Conservation (phyloP, 1,284 basidiomycete species). For the Malassezia pachydermatis region DNA sequence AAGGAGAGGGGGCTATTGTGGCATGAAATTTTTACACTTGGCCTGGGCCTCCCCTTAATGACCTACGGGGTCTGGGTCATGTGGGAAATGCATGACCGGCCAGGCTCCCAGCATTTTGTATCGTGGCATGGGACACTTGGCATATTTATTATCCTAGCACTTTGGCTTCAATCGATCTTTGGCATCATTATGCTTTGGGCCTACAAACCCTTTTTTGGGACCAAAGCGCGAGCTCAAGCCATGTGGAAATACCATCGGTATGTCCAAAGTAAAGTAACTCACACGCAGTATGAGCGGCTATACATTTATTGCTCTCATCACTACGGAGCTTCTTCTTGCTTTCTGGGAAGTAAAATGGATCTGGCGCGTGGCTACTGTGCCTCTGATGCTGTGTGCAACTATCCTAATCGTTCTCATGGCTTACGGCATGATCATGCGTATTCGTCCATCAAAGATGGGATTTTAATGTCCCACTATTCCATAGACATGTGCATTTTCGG, state of each 20-base stretch:
- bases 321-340: slow-evolving; percentile 4
- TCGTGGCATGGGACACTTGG: slow-evolving; percentile 13
- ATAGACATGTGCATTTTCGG: no score
- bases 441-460: slow-evolving; percentile 1
- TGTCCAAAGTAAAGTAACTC: neutral
- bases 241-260: slow-evolving; percentile 17
- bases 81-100: slow-evolving; percentile 7
- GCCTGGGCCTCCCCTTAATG: neutral
- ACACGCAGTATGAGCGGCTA: slow-evolving; percentile 11
- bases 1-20: neutral
- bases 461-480: neutral
- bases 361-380: neutral
- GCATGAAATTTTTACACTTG: slow-evolving; percentile 5
- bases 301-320: neutral
- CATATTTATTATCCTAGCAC: neutral
- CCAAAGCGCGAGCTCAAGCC: slow-evolving; percentile 3
- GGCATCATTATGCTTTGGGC: slow-evolving; percentile 1
- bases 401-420: neutral
- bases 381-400: neutral
- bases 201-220: neutral
- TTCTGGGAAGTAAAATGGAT: slow-evolving; percentile 14
- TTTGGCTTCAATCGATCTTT: slow-evolving; percentile 11
- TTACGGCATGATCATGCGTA: slow-evolving; percentile 1
- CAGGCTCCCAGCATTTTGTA: slow-evolving; percentile 12
- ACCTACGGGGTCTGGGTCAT: slow-evolving; percentile 10